A percentile compares a stretch with the other conserved stretches of the same genome.
Conservation (phyloP, 371 early-diverging fungal species). For the Smittium culicis region DNA sequence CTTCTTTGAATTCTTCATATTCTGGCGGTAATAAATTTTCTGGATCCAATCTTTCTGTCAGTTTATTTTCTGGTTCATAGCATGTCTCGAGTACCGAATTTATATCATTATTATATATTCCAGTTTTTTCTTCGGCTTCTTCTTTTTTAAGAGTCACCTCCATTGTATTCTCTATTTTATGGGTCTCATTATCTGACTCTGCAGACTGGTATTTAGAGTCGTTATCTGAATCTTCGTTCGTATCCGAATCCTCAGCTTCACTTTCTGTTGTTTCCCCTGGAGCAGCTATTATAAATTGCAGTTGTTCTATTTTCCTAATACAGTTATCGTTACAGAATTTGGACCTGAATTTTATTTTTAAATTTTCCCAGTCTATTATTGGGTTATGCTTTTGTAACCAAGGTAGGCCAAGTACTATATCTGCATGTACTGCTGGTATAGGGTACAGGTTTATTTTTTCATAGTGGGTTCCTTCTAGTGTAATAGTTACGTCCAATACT, state of each 20-base stretch:
- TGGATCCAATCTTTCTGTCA: no score
- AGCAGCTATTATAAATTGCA: not conserved
- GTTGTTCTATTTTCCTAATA: not conserved
- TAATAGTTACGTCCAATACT: not conserved
- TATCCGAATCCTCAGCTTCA: no score
- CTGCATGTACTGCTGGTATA: slow-evolving; percentile 6
- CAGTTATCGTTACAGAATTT: not conserved
- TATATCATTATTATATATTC: no score
- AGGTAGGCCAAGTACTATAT: slow-evolving; percentile 5
- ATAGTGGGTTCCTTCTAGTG: not conserved
- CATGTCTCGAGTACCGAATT: no score
- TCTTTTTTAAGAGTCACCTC: no score
- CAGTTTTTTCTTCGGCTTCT: no score
- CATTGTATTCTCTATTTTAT: no score
- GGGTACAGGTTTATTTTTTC: slow-evolving; percentile 10
- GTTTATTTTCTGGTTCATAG: no score
- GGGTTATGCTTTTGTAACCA: slow-evolving; percentile 7
- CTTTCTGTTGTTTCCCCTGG: no score
- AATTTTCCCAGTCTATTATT: slow-evolving; percentile 5
- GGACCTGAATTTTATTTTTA: not conserved
- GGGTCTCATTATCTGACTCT: no score
- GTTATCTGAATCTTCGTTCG: no score
- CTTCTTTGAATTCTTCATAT: slow-evolving; percentile 4
- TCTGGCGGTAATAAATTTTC: not conserved
- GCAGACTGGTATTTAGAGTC: no score